Conservation (phyloP, 2,329 filamentous ascomycete genomes). For the Corinectria fuckeliana region DNA sequence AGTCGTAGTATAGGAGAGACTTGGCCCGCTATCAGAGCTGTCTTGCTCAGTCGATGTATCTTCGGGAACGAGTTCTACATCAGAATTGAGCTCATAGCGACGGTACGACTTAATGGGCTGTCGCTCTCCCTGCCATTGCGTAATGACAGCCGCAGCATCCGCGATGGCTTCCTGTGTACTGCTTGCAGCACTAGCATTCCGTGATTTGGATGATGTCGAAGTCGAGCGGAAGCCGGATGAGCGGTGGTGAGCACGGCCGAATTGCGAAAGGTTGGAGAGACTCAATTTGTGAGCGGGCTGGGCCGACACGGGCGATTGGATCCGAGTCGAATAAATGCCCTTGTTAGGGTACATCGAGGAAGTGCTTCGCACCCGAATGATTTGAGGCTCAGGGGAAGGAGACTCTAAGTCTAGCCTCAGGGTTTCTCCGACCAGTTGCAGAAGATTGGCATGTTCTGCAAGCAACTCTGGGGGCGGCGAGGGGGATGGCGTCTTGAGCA, state of each 20-base stretch:
- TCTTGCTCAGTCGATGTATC: constrained; percentile 19
- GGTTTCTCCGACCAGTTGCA: constrained; percentile 24
- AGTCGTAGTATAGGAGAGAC: background rate
- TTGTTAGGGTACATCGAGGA: constrained; percentile 44
- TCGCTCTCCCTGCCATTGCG: constrained; percentile 38
- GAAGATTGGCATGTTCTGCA: constrained; percentile 25
- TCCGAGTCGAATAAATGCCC: constrained; percentile 23
- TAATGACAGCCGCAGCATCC: constrained; percentile 35
- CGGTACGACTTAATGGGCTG: constrained; percentile 31
- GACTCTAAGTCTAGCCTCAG: constrained; percentile 17
- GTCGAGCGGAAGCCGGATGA: constrained; percentile 41
- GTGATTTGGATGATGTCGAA: constrained; percentile 30
- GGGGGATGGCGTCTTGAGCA: background rate
- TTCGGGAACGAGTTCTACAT: constrained; percentile 34
- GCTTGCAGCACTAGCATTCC: constrained; percentile 15
- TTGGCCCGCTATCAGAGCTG: background rate
- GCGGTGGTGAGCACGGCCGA: constrained; percentile 38
- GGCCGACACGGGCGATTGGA: constrained; percentile 40
- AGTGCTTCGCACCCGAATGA: constrained; percentile 30
- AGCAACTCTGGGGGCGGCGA: constrained; percentile 18
- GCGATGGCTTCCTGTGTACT: constrained; percentile 29
- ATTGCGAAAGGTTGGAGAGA: constrained; percentile 40
- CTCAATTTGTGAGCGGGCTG: constrained; percentile 32
- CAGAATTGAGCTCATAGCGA: constrained; percentile 37
- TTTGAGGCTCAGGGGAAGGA: constrained; percentile 13